Evolutionary conservation across 2,329 filamentous ascomycete species (phyloP).

Genomic region (Volutella citrinella): DNA sequence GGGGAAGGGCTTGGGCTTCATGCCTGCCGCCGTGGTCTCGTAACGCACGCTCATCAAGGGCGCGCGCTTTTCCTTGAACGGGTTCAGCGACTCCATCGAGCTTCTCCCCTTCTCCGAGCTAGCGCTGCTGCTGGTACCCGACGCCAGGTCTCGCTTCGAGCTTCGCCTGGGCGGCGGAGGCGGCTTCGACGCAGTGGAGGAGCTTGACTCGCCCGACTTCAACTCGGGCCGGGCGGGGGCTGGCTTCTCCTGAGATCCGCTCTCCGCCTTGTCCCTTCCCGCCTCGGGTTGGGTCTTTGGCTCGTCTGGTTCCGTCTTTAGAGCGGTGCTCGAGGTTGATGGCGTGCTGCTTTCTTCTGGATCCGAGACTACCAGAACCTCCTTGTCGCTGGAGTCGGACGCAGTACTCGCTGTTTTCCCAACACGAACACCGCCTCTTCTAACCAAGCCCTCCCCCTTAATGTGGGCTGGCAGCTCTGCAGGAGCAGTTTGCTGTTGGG

Average conservation of each 20-base stretch:
- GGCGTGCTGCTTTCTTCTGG: no score
- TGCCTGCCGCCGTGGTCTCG: constrained; percentile 21
- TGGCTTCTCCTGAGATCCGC: constrained; percentile 11
- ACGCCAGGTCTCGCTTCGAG: constrained; percentile 19
- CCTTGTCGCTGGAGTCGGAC: constrained; percentile 1
- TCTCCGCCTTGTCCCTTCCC: no score
- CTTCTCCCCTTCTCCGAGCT: constrained; percentile 4
- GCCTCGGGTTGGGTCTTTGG: no score
- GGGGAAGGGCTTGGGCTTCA: constrained; percentile 18
- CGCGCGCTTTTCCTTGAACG: constrained; percentile 12
- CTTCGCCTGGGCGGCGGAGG: constrained; percentile 21
- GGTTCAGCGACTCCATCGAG: constrained; percentile 5
- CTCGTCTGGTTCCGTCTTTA: no score
- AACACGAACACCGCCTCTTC: constrained; percentile 19
- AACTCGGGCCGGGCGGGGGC: constrained; percentile 8
- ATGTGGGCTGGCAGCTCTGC: constrained; percentile 12
- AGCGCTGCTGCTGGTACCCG: constrained; percentile 11
- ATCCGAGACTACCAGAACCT: no score
- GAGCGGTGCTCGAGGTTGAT: no score
- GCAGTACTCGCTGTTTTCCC: constrained; percentile 8
- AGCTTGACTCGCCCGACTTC: constrained; percentile 11
- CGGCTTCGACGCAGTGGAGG: constrained; percentile 9
- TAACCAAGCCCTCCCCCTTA: constrained; percentile 18
- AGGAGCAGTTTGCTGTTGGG: constrained; percentile 8
- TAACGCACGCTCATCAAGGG: constrained; percentile 30